Conservation (phyloP, 257 asterid genomes). For the Linaria vulgaris region DNA sequence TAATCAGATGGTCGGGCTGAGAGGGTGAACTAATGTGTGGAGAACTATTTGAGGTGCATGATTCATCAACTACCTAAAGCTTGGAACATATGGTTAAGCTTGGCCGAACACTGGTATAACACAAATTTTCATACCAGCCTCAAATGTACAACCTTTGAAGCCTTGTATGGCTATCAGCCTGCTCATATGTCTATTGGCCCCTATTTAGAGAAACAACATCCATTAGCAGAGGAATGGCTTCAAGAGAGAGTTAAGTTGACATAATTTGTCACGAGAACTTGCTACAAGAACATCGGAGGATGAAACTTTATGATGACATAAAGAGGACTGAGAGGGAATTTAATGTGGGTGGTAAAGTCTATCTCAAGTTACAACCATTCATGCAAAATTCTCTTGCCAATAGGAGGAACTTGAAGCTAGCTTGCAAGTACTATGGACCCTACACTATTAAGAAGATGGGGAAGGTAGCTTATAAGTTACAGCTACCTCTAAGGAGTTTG, state of each 20-base stretch:
- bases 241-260: neutral
- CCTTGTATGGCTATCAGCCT: neutral
- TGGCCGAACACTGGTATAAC: neutral
- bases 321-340: neutral
- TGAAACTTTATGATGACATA: neutral
- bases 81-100: neutral
- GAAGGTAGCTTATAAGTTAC: neutral
- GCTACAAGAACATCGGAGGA: neutral
- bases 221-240: neutral
- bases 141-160: neutral
- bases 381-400: neutral
- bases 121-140: neutral
- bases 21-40: slow-evolving; percentile 15
- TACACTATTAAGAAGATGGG: neutral
- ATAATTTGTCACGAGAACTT: neutral
- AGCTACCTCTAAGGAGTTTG: neutral
- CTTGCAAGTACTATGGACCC: neutral
- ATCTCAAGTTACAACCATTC: too few species aligned
- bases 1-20: slow-evolving; percentile 14
- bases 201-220: neutral
- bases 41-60: slow-evolving; percentile 5
- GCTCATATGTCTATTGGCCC: neutral
- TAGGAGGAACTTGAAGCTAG: neutral
- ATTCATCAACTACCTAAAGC: neutral
- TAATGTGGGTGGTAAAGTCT: too few species aligned